Conservation (phyloP, 495 filamentous ascomycete genomes). For the Neurospora sp. region DNA sequence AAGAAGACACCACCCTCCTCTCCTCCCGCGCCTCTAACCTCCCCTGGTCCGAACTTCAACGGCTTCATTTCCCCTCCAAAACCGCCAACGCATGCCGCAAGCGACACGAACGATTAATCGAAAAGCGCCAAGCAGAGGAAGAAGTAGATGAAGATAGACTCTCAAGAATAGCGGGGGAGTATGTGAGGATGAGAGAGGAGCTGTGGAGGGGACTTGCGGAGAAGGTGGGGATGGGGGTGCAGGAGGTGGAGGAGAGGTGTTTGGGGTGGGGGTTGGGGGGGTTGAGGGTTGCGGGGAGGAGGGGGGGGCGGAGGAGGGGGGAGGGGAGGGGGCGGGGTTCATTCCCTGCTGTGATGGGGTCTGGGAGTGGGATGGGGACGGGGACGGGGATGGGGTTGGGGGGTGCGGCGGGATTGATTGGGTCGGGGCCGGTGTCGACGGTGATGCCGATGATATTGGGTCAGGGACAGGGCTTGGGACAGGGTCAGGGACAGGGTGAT, state of each 20-base stretch:
- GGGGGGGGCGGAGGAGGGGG: constrained; percentile 8
- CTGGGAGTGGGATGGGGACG: constrained; percentile 8
- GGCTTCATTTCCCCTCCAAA: constrained; percentile 56
- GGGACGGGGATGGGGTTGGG: not conserved
- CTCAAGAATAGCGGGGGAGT: constrained; percentile 53
- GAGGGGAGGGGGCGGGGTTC: constrained; percentile 37
- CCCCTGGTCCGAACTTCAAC: constrained; percentile 57
- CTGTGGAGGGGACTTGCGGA: constrained; percentile 54
- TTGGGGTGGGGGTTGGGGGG: not conserved
- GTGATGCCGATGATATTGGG: no score
- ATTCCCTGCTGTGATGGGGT: no score
- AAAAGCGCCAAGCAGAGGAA: constrained; percentile 43
- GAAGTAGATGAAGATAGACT: constrained; percentile 57
- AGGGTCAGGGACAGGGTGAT: no score
- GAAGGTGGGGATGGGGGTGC: constrained; percentile 55
- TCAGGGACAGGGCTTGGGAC: no score
- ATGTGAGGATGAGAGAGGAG: constrained; percentile 54
- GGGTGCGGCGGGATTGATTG: no score
- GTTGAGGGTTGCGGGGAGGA: not conserved
- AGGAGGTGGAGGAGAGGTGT: constrained; percentile 58
- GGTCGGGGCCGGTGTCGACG: no score
- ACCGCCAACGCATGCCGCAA: constrained; percentile 74
- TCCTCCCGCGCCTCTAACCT: not conserved
- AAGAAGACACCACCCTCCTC: not conserved
- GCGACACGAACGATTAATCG: constrained; percentile 64